Evolutionary conservation across 2,329 filamentous ascomycete genomes (phyloP), one percentile per base, ranked within the genome.

Genomic region (Penicillium palitans): DNA sequence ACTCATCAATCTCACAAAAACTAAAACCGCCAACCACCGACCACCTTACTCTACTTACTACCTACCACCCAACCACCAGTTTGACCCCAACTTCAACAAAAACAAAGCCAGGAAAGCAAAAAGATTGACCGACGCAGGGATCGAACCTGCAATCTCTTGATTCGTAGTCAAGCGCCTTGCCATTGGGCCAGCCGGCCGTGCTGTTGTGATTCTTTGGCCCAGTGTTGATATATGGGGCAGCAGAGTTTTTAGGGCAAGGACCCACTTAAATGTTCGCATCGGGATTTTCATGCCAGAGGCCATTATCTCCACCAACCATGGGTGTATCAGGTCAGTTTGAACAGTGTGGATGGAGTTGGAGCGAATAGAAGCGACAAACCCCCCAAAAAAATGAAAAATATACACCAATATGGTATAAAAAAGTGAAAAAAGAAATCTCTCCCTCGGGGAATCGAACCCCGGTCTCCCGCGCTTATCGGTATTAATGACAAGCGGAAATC

Each of bases 81-180:
- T 17, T 10, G 6, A 48, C 46, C 1, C 10, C 15, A 4, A 10
- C 42, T 27, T 13, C 13, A 21, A 24, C 24, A 27, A 51, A 51
- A 51, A 29, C 24, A 29, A 51, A 19, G 29, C 40, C 6, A 45
- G 21, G 13, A 17, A 17, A 35, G 48, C 31, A 63, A 69, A 72
- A 65, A 60, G 25, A 60, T 39, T 73, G 72, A 73, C 70, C 71
- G 68, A 73, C 72, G 71, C 70, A 73, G 72, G 72, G 65, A 51
- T 79, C 76, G 76, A 79, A 79, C 77, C 77, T 77, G 73, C 75
- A 79, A 79, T 78, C 77, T 79, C 74, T 78, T 78, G 77, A 79
- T 79, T 77, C 78, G 78, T 79, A 80, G 78, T 80, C 78, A 79
- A 78, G 75, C 78, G 77, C 78, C 76, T 79, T 80, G 73, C 78